Base-by-base conservation (phyloP, 2,329 filamentous ascomycete genomes). In the Claviceps sp. region DNA sequence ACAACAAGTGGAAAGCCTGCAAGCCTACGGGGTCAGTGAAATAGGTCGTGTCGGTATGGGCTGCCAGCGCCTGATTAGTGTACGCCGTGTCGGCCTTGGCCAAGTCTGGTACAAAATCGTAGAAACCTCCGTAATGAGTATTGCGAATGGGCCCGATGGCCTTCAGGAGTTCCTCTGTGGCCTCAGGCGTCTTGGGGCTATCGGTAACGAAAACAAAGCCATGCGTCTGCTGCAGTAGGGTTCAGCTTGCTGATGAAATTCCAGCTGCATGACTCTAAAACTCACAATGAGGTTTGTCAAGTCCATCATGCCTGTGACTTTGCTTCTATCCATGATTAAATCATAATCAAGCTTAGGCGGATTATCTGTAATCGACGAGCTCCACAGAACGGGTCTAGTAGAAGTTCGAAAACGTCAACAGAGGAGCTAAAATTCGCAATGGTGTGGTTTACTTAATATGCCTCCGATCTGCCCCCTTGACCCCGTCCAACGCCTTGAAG, bases 1-100 rank as follows among this genome's bases (percentile, higher is more conserved):
- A 93, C 30, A 97, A 77, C 47, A 96, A 74, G 63, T 98, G 93
- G 67, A 98, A 94, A 26, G 93, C 82, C 66, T 98, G 93, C 37
- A 98, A 76, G 9, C 91, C 89, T 2, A 87, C 84, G 0, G 93
- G 91, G 56, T 97, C 91, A 22, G 82, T 89, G 70, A 97, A 97
- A 68, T 98, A 97, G 1, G 91, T 95, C 6, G 81, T 97, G 69
- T 98, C 93, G 1, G 91, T 97, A 67, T 98, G 93, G 1, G 87
- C 84, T 20, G 82, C 80, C 2, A 98, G 78, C 1, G 83, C 82
- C 49, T 93, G 75, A 60, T 85, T 89, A 1, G 91, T 96, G 70
- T 97, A 98, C 3, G 89, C 89, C 1, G 87, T 94, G 62, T 95
- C 89, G 57, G 90, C 90, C 62, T 85, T 85, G 30, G 88, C 84